Conservation (phyloP, 257 asterid species). For the Solanum habrochaites region DNA sequence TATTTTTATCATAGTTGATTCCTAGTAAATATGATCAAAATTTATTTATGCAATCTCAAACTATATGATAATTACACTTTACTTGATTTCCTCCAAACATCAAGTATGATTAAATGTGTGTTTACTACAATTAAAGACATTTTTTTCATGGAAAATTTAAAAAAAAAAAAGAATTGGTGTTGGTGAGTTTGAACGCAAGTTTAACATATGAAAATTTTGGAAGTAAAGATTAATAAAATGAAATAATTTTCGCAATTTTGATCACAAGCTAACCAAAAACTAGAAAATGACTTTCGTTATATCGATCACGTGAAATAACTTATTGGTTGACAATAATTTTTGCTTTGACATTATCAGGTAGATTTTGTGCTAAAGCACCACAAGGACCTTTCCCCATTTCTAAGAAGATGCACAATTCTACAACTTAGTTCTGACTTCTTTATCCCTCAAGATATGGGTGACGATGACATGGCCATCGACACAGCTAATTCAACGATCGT, state of each 20-base stretch:
- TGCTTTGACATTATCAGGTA: conserved; percentile 25
- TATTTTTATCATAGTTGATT: not conserved
- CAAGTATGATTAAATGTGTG: not conserved
- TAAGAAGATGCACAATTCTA: conserved; percentile 61
- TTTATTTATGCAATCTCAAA: too few species aligned
- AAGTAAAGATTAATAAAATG: not conserved
- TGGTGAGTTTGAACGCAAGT: not conserved
- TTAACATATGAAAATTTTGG: not conserved
- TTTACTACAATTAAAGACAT: not conserved
- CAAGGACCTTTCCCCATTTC: conserved; percentile 59
- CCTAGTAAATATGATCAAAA: not conserved
- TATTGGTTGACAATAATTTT: not conserved
- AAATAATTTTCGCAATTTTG: not conserved
- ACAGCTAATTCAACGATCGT: conserved; percentile 56
- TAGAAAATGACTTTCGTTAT: not conserved
- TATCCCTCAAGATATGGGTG: conserved; percentile 76
- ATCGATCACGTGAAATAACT: not conserved
- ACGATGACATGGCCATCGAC: conserved; percentile 60
- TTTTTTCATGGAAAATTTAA: not conserved
- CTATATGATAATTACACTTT: not conserved
- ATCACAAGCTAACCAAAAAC: not conserved
- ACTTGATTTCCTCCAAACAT: not conserved
- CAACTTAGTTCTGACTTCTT: conserved; percentile 90
- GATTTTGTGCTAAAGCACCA: conserved; percentile 67
- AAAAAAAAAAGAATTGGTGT: not conserved